A percentile compares a stretch with the other conserved stretches of the same genome.
Evolutionary conservation across 768 basidiomycete species (phyloP).

Genomic region (Podaxis sp.): DNA sequence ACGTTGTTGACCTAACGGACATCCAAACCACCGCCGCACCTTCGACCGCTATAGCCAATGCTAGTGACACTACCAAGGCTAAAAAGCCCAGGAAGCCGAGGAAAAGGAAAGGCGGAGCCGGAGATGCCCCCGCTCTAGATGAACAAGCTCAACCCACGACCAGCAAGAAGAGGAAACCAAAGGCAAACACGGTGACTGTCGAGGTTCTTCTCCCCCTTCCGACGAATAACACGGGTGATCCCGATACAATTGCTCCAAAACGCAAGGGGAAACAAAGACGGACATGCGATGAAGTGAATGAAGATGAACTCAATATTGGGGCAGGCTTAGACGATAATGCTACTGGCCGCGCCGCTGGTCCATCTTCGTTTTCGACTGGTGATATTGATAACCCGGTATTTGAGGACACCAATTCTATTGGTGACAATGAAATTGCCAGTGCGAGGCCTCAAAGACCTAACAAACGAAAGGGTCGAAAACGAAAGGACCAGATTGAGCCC

Average conservation of each 20-base stretch:
- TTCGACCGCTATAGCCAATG: not conserved
- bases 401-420: not conserved
- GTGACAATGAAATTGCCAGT: not conserved
- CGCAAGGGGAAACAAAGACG: not conserved
- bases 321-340: not conserved
- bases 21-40: constrained; percentile 20
- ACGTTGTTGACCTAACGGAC: constrained; percentile 26
- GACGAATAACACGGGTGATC: not conserved
- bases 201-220: not conserved
- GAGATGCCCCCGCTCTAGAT: not conserved
- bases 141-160: not conserved
- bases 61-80: constrained; percentile 11
- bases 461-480: constrained; percentile 3
- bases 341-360: not conserved
- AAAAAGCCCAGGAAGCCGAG: constrained; percentile 23
- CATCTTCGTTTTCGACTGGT: not conserved
- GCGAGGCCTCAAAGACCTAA: not conserved
- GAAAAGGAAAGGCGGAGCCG: constrained; percentile 20
- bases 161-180: not conserved
- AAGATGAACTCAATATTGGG: constrained; percentile 5
- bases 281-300: not conserved
- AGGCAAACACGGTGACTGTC: not conserved
- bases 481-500: not conserved
- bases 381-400: too few species aligned
- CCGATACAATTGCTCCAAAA: not conserved